Evolutionary conservation across 768 basidiomycete species (phyloP), one percentile per base, ranked within the genome.

Genomic region (Rhizopogon vinicolor): DNA sequence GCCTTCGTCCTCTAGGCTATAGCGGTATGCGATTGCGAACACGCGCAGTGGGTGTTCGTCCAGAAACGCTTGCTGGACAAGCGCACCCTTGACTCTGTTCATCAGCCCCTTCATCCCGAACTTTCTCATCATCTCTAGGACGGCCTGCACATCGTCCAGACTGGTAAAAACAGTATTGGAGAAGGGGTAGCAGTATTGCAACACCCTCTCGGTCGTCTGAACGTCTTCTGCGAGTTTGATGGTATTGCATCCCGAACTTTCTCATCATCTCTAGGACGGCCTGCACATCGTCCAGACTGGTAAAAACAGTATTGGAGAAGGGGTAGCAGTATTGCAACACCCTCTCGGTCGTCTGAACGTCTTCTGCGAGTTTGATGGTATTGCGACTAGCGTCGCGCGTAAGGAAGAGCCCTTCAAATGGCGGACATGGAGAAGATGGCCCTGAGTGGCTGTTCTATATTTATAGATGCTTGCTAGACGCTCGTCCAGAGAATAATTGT

Each of bases 181-280:
- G 44, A 71, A 65, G 13, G 75, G 75, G 53, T 77, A 73, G 53
- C 70, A 72, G 53, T 66, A 74, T 35, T 64, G 63, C 51, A 77
- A 64, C 5, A 75, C 60, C 54, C 61, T 56, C 40, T 68, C 63
- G 3, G 74, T 66, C 29, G 68, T 70, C 18, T 59, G 46, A 1
- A 58, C 62, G 44, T 70, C 67, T 54, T 77, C n/a, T n/a, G n/a
- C n/a, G n/a, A n/a, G n/a, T n/a, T n/a, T n/a, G n/a, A n/a, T n/a
- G n/a, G n/a, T n/a, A n/a, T n/a, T 31, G 62, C 71, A 77, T 74
- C 50, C 65, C 67, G 55, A 77, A 77, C 59, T 76, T 77, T 16
- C 56, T 60, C 60, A 74, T 75, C 58, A 68, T 66, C 46, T 64
- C 65, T 58, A 76, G 51, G 28, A 73, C 65, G 42, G 61, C 49